Percentiles rank a stretch among this genome's conserved stretches.
Conservation (phyloP, 2,329 filamentous ascomycete species). For the Aureobasidium sp. region DNA sequence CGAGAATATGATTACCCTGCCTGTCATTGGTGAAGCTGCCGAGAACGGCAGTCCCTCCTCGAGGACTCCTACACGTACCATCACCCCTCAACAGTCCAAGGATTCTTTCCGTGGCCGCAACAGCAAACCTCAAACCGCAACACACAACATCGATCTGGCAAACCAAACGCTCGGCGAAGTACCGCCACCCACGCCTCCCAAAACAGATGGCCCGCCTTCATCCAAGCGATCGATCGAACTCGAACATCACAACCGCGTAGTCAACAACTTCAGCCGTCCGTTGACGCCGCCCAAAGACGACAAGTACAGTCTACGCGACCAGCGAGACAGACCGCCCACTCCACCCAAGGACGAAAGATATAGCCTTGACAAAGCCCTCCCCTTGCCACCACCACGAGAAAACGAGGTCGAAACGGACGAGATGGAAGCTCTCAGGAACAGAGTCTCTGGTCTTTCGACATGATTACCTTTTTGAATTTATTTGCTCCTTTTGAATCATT, state of each 20-base stretch:
- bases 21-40: constrained; percentile 83
- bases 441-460: constrained; percentile 5
- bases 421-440: constrained; percentile 15
- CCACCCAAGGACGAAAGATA: constrained; percentile 32
- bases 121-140: neutral
- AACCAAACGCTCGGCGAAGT: constrained; percentile 25
- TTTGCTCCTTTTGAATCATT: no score
- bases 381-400: constrained; percentile 23
- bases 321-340: constrained; percentile 27
- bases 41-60: constrained; percentile 58
- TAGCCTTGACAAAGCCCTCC: constrained; percentile 25
- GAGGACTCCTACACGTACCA: constrained; percentile 21
- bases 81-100: constrained; percentile 22
- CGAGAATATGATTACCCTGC: constrained; percentile 55
- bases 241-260: constrained; percentile 19
- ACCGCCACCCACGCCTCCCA: constrained; percentile 29
- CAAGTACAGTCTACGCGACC: constrained; percentile 20
- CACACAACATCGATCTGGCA: constrained; percentile 22
- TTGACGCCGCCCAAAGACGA: constrained; percentile 41
- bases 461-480: neutral
- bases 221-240: constrained; percentile 15
- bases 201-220: constrained; percentile 22
- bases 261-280: constrained; percentile 31
- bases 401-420: constrained; percentile 20
- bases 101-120: constrained; percentile 19